These are phyloP conservation scores for Kodamaea arcana DNA, from an alignment of 1,139 yeast species.

Conservation along the genomic window DNA sequence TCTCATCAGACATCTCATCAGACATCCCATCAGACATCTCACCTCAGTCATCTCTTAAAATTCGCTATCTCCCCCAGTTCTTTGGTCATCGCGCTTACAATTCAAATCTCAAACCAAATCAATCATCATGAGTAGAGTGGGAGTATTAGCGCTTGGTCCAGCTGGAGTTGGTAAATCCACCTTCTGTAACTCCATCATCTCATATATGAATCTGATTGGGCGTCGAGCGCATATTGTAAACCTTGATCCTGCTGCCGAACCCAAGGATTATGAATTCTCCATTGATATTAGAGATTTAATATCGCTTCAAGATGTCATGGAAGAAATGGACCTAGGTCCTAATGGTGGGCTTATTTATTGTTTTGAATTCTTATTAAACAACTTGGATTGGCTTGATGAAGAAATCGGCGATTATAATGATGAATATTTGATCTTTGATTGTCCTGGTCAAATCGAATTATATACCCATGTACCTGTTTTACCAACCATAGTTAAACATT, in stretches of 20 bases:
- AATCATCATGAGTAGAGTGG: constrained; percentile 78
- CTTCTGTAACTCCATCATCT: constrained; percentile 80
- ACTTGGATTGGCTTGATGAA: constrained; percentile 94
- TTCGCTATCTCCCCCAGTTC: too few relatives aligned
- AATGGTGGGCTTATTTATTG: constrained; percentile 94
- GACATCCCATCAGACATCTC: too few relatives aligned
- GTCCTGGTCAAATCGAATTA: constrained; percentile 97
- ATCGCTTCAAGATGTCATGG: constrained; percentile 95
- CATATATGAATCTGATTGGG: constrained; percentile 87
- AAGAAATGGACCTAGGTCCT: constrained; percentile 89
- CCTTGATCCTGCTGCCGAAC: constrained; percentile 96
- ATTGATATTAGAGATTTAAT: constrained; percentile 90
- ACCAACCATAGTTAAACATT: constrained; percentile 82
- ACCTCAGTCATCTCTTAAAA: too few relatives aligned
- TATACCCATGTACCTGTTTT: constrained; percentile 93
- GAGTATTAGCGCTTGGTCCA: constrained; percentile 93
- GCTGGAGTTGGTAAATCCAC: constrained; percentile 97
- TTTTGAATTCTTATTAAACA: constrained; percentile 81
- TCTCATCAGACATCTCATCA: too few relatives aligned
- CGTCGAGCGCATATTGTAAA: constrained; percentile 93
- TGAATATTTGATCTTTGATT: constrained; percentile 89
- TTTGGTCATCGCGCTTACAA: too few relatives aligned
- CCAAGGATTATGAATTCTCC: constrained; percentile 85
- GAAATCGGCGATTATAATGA: constrained; percentile 92
- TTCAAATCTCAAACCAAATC: too few relatives aligned